Conservation (phyloP, 2,329 filamentous ascomycete species). For the Alternaria atra region DNA sequence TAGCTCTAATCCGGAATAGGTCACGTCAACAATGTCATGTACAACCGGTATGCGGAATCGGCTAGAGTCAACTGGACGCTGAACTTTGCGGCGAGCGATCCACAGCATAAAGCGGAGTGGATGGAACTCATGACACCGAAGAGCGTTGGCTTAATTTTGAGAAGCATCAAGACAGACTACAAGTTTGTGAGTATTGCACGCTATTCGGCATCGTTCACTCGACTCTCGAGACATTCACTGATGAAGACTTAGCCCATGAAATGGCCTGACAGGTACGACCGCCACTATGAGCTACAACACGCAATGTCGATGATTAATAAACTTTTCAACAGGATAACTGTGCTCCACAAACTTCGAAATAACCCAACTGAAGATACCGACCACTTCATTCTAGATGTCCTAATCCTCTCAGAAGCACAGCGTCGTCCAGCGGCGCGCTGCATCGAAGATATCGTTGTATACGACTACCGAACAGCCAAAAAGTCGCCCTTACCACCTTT, state of each 20-base stretch:
- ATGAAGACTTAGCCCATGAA: conserved; percentile 68
- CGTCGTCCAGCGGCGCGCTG: conserved; percentile 77
- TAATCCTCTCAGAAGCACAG: conserved; percentile 78
- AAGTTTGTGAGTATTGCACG: conserved; percentile 74
- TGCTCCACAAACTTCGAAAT: conserved; percentile 78
- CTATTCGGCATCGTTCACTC: background rate
- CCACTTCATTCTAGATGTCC: conserved; percentile 67
- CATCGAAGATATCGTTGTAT: conserved; percentile 80
- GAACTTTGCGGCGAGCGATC: conserved; percentile 73
- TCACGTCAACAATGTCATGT: conserved; percentile 88
- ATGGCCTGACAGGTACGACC: conserved; percentile 70
- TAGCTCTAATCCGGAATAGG: conserved; percentile 53
- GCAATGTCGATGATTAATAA: background rate
- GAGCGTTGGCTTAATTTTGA: conserved; percentile 77
- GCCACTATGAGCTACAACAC: background rate
- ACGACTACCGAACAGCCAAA: conserved; percentile 71
- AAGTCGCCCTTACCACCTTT: conserved; percentile 68
- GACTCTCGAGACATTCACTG: background rate
- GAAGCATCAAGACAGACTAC: conserved; percentile 82
- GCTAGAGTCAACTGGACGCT: conserved; percentile 80
- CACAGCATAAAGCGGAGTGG: conserved; percentile 71
- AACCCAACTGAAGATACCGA: conserved; percentile 60
- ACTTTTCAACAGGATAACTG: conserved; percentile 66
- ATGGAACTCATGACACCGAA: conserved; percentile 71
- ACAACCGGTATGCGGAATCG: conserved; percentile 84